These are phyloP conservation scores for Linnemannia exigua DNA, from an alignment of 192 early-diverging fungal species.

Conservation along the genomic window DNA sequence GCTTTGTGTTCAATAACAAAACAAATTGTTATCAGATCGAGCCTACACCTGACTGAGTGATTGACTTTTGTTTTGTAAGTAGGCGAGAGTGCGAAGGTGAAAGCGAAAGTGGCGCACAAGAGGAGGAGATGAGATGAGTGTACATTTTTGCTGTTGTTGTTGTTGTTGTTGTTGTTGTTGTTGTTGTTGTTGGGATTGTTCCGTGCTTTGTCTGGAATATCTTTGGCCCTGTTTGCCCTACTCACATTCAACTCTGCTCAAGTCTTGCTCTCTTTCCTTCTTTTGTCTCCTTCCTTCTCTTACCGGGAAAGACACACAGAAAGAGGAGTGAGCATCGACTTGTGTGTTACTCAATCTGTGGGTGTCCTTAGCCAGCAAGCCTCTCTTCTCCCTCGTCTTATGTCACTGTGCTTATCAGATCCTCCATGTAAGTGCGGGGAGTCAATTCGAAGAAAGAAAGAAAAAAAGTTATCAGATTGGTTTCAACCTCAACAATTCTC, in stretches of 20 bases:
- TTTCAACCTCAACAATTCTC: constrained; percentile 4
- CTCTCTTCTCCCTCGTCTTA: neutral
- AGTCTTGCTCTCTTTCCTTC: neutral
- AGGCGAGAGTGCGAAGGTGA: neutral
- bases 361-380: neutral
- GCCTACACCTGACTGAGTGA: neutral
- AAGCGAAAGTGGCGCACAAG: neutral
- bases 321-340: neutral
- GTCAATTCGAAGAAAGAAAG: neutral
- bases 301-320: neutral
- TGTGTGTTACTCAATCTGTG: neutral
- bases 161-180: too few species aligned
- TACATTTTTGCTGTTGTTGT: too few species aligned
- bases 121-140: neutral
- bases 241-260: too few species aligned
- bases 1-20: neutral
- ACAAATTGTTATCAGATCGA: neutral
- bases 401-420: constrained; percentile 2
- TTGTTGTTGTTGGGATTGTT: too few species aligned
- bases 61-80: too few species aligned
- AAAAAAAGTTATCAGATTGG: constrained; percentile 2
- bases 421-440: neutral
- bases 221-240: constrained; percentile 11
- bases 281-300: neutral
- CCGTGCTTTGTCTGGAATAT: neutral